phyloP scores from a whole-genome alignment of 2,329 filamentous ascomycete species.

The Aureobasidium sp. region DNA sequence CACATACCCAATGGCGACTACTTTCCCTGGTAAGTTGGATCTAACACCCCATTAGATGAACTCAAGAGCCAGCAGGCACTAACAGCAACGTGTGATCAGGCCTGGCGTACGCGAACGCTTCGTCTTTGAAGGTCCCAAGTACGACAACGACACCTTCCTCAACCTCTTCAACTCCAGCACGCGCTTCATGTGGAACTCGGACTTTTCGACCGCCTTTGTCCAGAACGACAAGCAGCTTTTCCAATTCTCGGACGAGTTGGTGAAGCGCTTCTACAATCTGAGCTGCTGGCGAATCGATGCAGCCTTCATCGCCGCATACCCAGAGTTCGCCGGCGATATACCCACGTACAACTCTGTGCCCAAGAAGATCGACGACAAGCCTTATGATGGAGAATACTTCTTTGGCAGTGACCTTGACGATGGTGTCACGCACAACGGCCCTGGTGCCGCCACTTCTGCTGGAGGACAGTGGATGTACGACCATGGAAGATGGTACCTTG shows the following conservation, averaged over 20 bases:
- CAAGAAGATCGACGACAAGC: constrained; percentile 3
- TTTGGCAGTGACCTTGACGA: background rate
- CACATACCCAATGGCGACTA: constrained; percentile 11
- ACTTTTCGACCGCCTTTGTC: background rate
- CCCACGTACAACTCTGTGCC: constrained; percentile 13
- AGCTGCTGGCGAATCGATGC: constrained; percentile 13
- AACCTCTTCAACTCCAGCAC: constrained; percentile 9
- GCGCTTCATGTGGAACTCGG: constrained; percentile 11
- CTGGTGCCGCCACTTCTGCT: background rate
- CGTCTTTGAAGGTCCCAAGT: constrained; percentile 10
- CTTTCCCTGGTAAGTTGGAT: constrained; percentile 8
- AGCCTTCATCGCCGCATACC: constrained; percentile 9
- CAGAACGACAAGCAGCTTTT: constrained; percentile 10
- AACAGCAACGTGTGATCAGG: background rate
- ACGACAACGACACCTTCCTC: constrained; percentile 12
- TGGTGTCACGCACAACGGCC: background rate
- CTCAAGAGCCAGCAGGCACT: background rate
- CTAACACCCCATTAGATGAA: background rate
- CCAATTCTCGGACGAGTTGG: constrained; percentile 9
- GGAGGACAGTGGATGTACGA: constrained; percentile 2
- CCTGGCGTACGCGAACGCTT: constrained; percentile 14
- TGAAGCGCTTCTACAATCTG: constrained; percentile 13
- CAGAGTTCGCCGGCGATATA: constrained; percentile 14
- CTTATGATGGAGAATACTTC: background rate
- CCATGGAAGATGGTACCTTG: constrained; percentile 6